Evolutionary conservation across 73 alveolate species (phyloP).

Genomic region (Symbiodinium pilosum): DNA sequence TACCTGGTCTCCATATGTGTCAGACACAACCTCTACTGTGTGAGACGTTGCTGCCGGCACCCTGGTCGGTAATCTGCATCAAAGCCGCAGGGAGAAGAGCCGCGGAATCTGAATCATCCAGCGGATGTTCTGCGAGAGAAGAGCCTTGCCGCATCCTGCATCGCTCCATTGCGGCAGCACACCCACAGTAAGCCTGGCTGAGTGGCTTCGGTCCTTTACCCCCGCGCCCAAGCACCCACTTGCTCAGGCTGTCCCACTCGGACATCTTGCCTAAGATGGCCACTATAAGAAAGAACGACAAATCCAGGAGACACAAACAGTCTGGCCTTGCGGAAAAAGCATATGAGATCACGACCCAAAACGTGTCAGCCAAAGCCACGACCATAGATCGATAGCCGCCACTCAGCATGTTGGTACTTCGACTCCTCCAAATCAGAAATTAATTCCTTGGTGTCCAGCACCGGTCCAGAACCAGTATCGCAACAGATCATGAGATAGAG

Average conservation of each 20-base stretch:
- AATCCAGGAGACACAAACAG: too few species aligned
- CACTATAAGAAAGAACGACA: neutral
- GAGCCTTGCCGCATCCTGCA: conserved; percentile 55
- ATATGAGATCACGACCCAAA: too few species aligned
- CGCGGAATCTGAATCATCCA: conserved; percentile 97
- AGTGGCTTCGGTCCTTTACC: conserved; percentile 73
- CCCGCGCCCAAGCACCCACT: conserved; percentile 96
- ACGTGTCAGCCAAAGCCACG: conserved; percentile 92
- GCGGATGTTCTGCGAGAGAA: conserved; percentile 93
- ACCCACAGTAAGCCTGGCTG: too few species aligned
- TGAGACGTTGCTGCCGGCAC: neutral
- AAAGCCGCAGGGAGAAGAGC: conserved; percentile 94
- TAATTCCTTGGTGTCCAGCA: conserved; percentile 92
- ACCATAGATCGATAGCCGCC: conserved; percentile 97
- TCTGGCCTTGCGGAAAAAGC: too few species aligned
- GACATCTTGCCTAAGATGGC: conserved; percentile 63
- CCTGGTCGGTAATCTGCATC: neutral
- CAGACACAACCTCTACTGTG: neutral
- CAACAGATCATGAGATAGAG: too few species aligned
- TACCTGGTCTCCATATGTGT: conserved; percentile 43
- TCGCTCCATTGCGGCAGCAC: neutral
- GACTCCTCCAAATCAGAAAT: conserved; percentile 95
- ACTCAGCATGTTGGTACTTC: conserved; percentile 95
- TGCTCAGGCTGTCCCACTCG: conserved; percentile 96
- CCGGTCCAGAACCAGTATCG: too few species aligned